Conservation (phyloP, 2,329 filamentous ascomycete species). For the Cordyceps pruinosa region DNA sequence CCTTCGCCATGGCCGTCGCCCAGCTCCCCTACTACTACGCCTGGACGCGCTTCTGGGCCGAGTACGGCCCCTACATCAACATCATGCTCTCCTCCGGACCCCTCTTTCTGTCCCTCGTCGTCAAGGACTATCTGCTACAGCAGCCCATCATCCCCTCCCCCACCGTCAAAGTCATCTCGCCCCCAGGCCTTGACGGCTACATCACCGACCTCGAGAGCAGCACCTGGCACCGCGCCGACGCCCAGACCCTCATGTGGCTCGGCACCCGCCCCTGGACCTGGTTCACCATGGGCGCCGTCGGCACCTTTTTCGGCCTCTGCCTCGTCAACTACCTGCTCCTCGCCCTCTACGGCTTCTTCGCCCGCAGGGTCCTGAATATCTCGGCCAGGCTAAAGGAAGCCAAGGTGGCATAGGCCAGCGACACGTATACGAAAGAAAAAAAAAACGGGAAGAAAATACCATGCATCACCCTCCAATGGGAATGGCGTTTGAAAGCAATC, state of each 20-base stretch:
- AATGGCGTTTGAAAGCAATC: slow-evolving; percentile 5
- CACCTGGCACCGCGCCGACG: slow-evolving; percentile 41
- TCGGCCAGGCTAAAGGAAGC: slow-evolving; percentile 9
- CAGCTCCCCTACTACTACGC: slow-evolving; percentile 57
- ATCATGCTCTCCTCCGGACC: slow-evolving; percentile 76
- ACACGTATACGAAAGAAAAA: not conserved
- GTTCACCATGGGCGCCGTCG: slow-evolving; percentile 24
- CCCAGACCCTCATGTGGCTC: slow-evolving; percentile 42
- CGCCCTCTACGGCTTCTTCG: slow-evolving; percentile 20
- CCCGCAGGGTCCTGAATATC: not conserved
- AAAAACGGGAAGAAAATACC: not conserved
- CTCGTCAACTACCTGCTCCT: slow-evolving; percentile 16
- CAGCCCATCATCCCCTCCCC: slow-evolving; percentile 28
- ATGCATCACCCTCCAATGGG: not conserved
- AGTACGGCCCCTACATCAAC: slow-evolving; percentile 59
- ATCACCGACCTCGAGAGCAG: slow-evolving; percentile 32
- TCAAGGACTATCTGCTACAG: slow-evolving; percentile 63
- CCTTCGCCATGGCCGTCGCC: slow-evolving; percentile 64
- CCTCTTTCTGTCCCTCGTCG: slow-evolving; percentile 67
- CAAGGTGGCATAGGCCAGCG: slow-evolving; percentile 1
- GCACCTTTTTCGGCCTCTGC: slow-evolving; percentile 17
- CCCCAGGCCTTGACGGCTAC: slow-evolving; percentile 21
- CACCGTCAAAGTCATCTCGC: slow-evolving; percentile 23
- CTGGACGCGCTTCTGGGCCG: slow-evolving; percentile 52
- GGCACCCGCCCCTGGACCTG: slow-evolving; percentile 29